phyloP scores from a whole-genome alignment of 2,329 filamentous ascomycete species.

The Verticillium longisporum region DNA sequence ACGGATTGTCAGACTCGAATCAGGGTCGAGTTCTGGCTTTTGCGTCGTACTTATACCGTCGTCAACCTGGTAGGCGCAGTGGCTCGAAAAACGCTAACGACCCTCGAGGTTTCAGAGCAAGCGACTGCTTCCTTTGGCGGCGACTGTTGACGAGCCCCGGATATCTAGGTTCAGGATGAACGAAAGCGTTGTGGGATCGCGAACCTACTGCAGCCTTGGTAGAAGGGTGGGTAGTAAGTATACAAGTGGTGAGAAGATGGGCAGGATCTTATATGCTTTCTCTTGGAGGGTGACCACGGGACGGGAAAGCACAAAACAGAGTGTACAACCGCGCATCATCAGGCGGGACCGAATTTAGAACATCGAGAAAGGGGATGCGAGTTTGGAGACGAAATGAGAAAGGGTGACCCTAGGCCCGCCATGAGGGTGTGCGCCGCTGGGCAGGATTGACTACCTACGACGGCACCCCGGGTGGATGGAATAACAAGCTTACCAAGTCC shows the following conservation, averaged over 20 bases:
- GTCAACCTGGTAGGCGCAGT: not conserved
- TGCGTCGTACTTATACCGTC: not conserved
- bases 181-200: not conserved
- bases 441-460: not conserved
- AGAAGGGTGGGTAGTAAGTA: not conserved
- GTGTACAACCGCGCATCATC: constrained; percentile 1
- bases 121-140: not conserved
- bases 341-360: not conserved
- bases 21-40: not conserved
- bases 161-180: not conserved
- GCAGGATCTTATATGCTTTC: constrained; percentile 1
- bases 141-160: not conserved
- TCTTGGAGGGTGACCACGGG: not conserved
- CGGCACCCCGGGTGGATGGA: not conserved
- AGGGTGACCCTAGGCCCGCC: not conserved
- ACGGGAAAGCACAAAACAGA: not conserved
- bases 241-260: not conserved
- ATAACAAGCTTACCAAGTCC: not conserved
- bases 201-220: not conserved
- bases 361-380: not conserved
- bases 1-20: not conserved
- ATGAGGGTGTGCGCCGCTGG: constrained; percentile 1
- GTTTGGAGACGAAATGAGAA: not conserved
- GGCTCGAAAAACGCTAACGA: not conserved
- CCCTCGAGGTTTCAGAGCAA: not conserved